Base-by-base conservation (phyloP, 129 eudicot species). In the Helianthus tuberosus region DNA sequence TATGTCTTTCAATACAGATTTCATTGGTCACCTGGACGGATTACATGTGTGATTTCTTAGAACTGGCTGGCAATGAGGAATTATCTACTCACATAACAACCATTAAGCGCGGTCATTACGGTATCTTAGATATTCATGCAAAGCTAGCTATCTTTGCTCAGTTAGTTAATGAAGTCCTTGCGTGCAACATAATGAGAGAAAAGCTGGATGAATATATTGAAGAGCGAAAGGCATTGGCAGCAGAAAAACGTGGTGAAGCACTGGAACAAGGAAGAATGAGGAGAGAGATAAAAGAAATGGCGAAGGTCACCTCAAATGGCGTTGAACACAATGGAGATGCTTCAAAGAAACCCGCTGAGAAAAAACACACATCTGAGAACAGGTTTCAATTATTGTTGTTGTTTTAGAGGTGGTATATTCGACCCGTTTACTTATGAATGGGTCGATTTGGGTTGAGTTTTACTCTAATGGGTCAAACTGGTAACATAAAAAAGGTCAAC, bases 1-100 rank as follows among this genome's bases (percentile, higher is more conserved):
- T 49, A 60, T 69, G n/a, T 76, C 73, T 38, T 64, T 71, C 17
- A 20, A 50, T 70, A 36, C 96, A 93, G 98, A 90, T 94, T 47
- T 75, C 97, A 8, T 68, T 84, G 75, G 25, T 87, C 63, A 90
- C 96, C 5, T 94, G 98, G 98, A 81, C 83, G 12, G 98, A 94
- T 51, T 86, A 86, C 85, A 73, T 94, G 77, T 94, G 93, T 46
- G 97, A 90, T 79, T 94, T 94, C 80, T 38, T 94, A 82, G 98
- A 94, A 79, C 51, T 86, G 86, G 64, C 64, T 41, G 84, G 78
- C 32, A 66, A 71, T 16, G 71, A 54, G 53, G 88, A 77, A 71
- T 51, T 88, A 66, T 53, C 86, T 4, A 44, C 29, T 72, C 85
- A 81, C 74, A 68, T 84, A 47, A 48, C 83, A 72, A 94, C 98